phyloP scores from a whole-genome alignment of 768 basidiomycete species.

The Vishniacozyma victoriae region DNA sequence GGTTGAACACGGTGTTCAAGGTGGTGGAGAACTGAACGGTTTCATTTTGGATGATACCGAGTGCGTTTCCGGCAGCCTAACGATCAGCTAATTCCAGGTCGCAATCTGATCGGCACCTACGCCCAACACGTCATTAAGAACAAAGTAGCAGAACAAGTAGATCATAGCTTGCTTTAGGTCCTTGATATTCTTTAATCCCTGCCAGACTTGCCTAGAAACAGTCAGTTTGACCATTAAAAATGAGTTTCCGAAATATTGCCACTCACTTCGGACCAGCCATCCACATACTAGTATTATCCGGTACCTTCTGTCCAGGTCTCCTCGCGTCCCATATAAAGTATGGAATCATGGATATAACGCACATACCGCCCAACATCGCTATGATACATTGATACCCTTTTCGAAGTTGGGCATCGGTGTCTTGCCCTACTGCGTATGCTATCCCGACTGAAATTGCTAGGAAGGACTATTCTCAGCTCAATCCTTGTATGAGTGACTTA shows the following conservation, averaged over 20 bases:
- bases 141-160: conserved; percentile 11
- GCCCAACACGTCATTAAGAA: conserved; percentile 4
- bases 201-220: conserved; percentile 6
- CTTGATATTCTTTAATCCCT: conserved; percentile 2
- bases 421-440: conserved; percentile 4
- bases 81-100: too few relatives aligned
- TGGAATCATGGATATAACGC: conserved; percentile 4
- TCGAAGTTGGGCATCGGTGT: conserved; percentile 1
- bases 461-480: neutral
- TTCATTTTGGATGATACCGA: conserved; percentile 12
- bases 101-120: neutral
- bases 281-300: conserved; percentile 3
- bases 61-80: conserved; percentile 9
- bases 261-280: conserved; percentile 9
- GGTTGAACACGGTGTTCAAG: conserved; percentile 2
- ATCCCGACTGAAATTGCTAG: conserved; percentile 16
- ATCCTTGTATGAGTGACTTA: neutral
- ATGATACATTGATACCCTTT: conserved; percentile 6
- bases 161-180: conserved; percentile 10
- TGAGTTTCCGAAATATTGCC: neutral
- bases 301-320: conserved; percentile 15
- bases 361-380: conserved; percentile 7
- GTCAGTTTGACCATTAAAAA: neutral
- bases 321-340: conserved; percentile 10
- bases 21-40: neutral